phyloP scores from a whole-genome alignment of 768 basidiomycete genomes.

The Gymnopilus dilepis region DNA sequence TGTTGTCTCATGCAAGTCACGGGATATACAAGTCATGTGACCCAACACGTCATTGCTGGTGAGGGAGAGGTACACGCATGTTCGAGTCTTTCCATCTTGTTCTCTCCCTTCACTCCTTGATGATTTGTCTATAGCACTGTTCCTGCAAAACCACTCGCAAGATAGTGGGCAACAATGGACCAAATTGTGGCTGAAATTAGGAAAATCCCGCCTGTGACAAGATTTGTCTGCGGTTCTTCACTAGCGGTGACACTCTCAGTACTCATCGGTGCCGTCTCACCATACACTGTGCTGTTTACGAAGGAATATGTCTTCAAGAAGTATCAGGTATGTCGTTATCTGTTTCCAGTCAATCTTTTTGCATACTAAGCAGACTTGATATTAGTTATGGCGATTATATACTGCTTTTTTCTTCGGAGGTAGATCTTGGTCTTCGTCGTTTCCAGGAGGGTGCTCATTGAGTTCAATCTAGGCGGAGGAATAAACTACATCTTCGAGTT shows the following conservation, averaged over 20 bases:
- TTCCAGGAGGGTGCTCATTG: not conserved
- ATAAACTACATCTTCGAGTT: conserved; percentile 60
- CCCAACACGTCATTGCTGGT: not conserved
- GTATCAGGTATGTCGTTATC: conserved; percentile 53
- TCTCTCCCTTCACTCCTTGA: not conserved
- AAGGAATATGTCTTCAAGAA: conserved; percentile 45
- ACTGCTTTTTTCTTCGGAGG: conserved; percentile 76
- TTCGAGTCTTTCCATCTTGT: not conserved
- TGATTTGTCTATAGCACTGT: not conserved
- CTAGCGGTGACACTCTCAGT: conserved; percentile 64
- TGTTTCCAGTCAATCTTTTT: not conserved
- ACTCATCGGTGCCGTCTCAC: conserved; percentile 56
- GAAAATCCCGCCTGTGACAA: conserved; percentile 86
- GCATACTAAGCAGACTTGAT: not conserved
- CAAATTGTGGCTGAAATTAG: conserved; percentile 62
- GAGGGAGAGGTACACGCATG: not conserved
- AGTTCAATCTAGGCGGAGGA: conserved; percentile 43
- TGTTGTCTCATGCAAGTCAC: too few relatives aligned
- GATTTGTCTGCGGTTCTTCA: conserved; percentile 66
- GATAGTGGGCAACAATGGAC: conserved; percentile 13
- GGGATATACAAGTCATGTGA: not conserved
- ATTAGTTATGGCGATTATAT: conserved; percentile 73
- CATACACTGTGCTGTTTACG: conserved; percentile 61
- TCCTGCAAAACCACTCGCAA: not conserved
- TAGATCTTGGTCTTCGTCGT: not conserved